These are phyloP conservation scores for Globisporangium spiculum DNA, from an alignment of 352 stramenopile genomes.

Conservation along the genomic window DNA sequence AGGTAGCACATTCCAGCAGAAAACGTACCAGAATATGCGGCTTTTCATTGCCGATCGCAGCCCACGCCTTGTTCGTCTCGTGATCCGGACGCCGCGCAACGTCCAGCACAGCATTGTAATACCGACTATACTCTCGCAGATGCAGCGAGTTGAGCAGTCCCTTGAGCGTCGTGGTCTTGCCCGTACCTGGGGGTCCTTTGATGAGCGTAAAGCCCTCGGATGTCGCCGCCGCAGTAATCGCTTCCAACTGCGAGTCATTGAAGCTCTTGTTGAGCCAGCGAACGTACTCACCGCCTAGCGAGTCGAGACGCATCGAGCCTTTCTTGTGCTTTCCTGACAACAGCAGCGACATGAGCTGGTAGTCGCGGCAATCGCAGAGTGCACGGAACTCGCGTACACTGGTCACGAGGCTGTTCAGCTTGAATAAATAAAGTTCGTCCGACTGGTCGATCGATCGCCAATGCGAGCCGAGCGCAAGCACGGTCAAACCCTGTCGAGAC, in stretches of 20 bases:
- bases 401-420: conserved; percentile 87
- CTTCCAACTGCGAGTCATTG: conserved; percentile 89
- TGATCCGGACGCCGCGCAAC: conserved; percentile 73
- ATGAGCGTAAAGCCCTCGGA: conserved; percentile 91
- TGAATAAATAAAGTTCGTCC: conserved; percentile 66
- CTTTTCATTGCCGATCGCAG: conserved; percentile 84
- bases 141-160: conserved; percentile 91
- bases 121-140: conserved; percentile 90
- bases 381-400: conserved; percentile 85
- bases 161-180: conserved; percentile 92
- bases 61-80: conserved; percentile 82
- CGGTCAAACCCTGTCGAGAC: conserved; percentile 72
- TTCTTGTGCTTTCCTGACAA: conserved; percentile 67
- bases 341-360: conserved; percentile 71
- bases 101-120: conserved; percentile 88
- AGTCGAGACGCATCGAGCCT: conserved; percentile 79
- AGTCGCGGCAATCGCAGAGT: conserved; percentile 79
- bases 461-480: conserved; percentile 53
- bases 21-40: conserved; percentile 86
- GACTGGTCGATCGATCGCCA: conserved; percentile 53
- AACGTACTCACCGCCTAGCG: conserved; percentile 77
- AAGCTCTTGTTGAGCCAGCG: conserved; percentile 77
- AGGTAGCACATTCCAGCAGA: background rate
- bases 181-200: conserved; percentile 87
- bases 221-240: conserved; percentile 84